Evolutionary conservation across 2,329 filamentous ascomycete genomes (phyloP).

Genomic region (Colletotrichum chlorophyti): DNA sequence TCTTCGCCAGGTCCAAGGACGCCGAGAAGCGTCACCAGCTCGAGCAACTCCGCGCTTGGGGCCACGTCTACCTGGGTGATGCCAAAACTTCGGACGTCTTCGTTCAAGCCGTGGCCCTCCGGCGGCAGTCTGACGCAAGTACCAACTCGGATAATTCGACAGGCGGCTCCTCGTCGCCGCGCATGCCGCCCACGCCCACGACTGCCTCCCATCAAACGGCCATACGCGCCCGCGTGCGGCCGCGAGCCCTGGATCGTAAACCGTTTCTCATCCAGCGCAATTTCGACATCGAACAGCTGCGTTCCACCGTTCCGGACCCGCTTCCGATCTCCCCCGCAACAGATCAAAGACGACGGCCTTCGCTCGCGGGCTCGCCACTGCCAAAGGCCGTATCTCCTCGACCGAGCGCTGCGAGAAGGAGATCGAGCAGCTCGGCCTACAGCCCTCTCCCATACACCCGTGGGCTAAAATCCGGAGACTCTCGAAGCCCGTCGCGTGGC

Average conservation of each 20-base stretch:
- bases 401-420: conserved; percentile 27
- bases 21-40: conserved; percentile 28
- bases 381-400: conserved; percentile 12
- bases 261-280: conserved; percentile 56
- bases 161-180: conserved; percentile 4
- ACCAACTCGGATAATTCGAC: conserved; percentile 22
- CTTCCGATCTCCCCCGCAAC: conserved; percentile 22
- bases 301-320: conserved; percentile 51
- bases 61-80: conserved; percentile 49
- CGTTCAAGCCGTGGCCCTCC: conserved; percentile 49
- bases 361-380: conserved; percentile 11
- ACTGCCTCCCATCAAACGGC: conserved; percentile 33
- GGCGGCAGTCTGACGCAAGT: conserved; percentile 39
- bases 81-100: conserved; percentile 51
- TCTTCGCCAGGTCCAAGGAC: conserved; percentile 10
- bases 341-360: conserved; percentile 8
- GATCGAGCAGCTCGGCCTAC: conserved; percentile 34
- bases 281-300: conserved; percentile 57
- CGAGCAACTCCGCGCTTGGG: conserved; percentile 48
- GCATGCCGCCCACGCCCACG: conserved; percentile 2
- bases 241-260: conserved; percentile 46
- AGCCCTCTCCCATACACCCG: conserved; percentile 28
- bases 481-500: conserved; percentile 33
- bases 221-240: conserved; percentile 52
- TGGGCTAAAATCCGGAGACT: conserved; percentile 22